phyloP scores from a whole-genome alignment of 2,329 filamentous ascomycete species.

The Pseudophaeomoniella oleicola region DNA sequence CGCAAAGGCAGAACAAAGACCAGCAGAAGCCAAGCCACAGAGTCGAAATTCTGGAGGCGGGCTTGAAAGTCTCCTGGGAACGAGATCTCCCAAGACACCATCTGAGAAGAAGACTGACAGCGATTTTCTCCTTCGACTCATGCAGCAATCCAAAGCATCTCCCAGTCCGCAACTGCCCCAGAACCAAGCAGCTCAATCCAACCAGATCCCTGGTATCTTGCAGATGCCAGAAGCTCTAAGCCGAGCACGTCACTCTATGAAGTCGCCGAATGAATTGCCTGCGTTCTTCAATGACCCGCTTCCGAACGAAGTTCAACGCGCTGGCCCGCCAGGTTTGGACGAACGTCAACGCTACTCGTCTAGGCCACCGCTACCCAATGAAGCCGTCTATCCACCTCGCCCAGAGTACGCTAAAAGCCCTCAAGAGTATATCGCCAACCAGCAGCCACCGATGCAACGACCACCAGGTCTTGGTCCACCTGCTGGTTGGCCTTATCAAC shows the following conservation, averaged over 20 bases:
- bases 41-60: slow-evolving; percentile 12
- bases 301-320: slow-evolving; percentile 25
- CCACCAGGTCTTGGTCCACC: slow-evolving; percentile 6
- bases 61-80: slow-evolving; percentile 16
- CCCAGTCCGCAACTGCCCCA: slow-evolving; percentile 10
- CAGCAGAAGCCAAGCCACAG: slow-evolving; percentile 15
- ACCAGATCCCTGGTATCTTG: slow-evolving; percentile 18
- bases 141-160: slow-evolving; percentile 43
- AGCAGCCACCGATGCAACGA: slow-evolving; percentile 11
- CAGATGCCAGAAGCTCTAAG: slow-evolving; percentile 21
- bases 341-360: slow-evolving; percentile 8
- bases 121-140: slow-evolving; percentile 75
- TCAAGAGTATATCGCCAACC: slow-evolving; percentile 16
- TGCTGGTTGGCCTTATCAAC: slow-evolving; percentile 20
- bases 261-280: slow-evolving; percentile 5
- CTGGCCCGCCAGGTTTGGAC: slow-evolving; percentile 8
- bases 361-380: slow-evolving; percentile 20
- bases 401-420: slow-evolving; percentile 27
- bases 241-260: slow-evolving; percentile 10
- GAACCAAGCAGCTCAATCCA: slow-evolving; percentile 13
- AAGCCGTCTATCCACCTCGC: slow-evolving; percentile 18
- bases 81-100: slow-evolving; percentile 23
- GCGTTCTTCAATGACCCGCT: slow-evolving; percentile 26
- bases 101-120: slow-evolving; percentile 46
- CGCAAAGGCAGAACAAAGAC: slow-evolving; percentile 9